phyloP scores from a whole-genome alignment of 306 rosid genomes.

The Vachellia pachyceras region DNA sequence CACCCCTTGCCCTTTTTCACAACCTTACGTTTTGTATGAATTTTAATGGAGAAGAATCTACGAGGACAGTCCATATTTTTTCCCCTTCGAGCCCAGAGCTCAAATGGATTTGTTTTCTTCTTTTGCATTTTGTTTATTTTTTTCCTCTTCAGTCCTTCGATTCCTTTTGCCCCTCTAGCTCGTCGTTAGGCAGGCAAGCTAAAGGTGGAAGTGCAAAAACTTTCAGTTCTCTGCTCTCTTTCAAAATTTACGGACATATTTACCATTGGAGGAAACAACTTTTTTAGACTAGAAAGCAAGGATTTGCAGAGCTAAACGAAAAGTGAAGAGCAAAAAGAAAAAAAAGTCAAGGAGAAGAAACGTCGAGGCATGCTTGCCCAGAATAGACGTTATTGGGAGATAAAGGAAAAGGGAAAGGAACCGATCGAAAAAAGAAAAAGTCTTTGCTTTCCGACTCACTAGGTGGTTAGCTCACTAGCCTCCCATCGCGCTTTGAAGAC shows the following conservation, averaged over 20 bases:
- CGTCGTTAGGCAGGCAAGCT: conserved; percentile 25
- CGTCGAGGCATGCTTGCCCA: conserved; percentile 33
- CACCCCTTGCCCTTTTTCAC: too few species aligned
- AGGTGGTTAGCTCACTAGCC: not conserved
- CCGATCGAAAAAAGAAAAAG: not conserved
- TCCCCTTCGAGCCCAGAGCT: conserved; percentile 64
- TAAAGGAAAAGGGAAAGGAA: conserved; percentile 21
- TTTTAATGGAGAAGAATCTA: conserved; percentile 38
- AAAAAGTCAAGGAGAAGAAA: conserved; percentile 25
- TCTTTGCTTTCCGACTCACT: not conserved
- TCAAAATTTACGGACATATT: conserved; percentile 36
- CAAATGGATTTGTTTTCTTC: not conserved
- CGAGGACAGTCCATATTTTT: conserved; percentile 36
- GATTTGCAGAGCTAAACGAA: conserved; percentile 32
- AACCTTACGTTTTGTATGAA: not conserved
- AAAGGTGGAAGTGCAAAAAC: conserved; percentile 1
- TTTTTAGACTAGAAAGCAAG: conserved; percentile 32
- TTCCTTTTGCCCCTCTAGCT: conserved; percentile 36
- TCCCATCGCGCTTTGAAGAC: not conserved
- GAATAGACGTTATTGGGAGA: conserved; percentile 36
- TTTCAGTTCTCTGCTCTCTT: conserved; percentile 3
- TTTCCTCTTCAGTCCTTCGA: not conserved
- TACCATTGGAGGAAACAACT: not conserved
- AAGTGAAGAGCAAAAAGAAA: conserved; percentile 8
- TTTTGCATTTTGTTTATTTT: conserved; percentile 13